Evolutionary conservation across 208 protist species (phyloP), one percentile per base, ranked within the genome.

Genomic region (Polymyxa betae): DNA sequence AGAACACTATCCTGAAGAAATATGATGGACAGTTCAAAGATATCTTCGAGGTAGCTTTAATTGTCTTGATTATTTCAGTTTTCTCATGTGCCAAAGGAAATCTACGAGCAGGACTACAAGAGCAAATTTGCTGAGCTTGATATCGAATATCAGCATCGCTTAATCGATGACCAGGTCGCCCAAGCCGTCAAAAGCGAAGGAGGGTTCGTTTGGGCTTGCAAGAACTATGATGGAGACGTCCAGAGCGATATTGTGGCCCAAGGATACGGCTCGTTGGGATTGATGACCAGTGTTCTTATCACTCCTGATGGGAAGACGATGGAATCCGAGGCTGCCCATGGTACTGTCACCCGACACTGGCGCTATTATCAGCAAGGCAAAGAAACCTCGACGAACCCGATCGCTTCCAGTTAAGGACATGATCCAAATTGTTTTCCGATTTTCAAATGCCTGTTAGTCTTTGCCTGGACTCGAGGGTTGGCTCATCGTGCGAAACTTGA

Each of bases 191-290:
- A 94, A 82, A 88, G 82, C 32, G 68, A 92, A 1, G 95, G 95
- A 52, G 94, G 97, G 44, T 98, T 98, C 91, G 96, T 98, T 45
- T 98, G 97, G 97, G 98, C 98, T 12, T 99, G 97, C 94, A 99
- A 99, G 95, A 99, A 99, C 95, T 99, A 99, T 94, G 98, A 99
- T 92, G 98, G 98, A 41, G 98, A 99, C 92, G 98, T 99, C 46
- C 97, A 99, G 95, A 98, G 96, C 54, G 98, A 99, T 92, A 96
- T 97, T 41, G 97, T 89, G 32, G 88, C 88, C 5, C 88, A 98
- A 95, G 97, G 97, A 78, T 99, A 96, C 90, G 98, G 98, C 90
- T 98, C 97, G 5, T 95, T 99, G 1, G 98, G 98, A 72, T 94
- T 99, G 46, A 99, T 99, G 98, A 99, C 98, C 0, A 98, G 96